Evolutionary conservation across 192 early-diverging fungal species (phyloP), one percentile per base, ranked within the genome.

Genomic region (Umbelopsis vinacea): DNA sequence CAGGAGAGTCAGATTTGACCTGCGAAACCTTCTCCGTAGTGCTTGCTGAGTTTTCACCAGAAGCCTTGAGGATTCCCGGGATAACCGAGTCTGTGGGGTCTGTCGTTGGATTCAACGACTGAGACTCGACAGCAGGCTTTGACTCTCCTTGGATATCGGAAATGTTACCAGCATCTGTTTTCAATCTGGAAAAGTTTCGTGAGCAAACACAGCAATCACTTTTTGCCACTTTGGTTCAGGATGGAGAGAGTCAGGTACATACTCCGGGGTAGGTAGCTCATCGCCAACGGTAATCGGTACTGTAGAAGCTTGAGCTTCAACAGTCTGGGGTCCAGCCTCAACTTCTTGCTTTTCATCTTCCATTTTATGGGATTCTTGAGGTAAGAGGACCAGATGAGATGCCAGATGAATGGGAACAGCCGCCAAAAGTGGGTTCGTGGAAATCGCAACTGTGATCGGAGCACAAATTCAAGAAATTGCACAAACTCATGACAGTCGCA

Each of bases 191-290:
- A 50, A 50, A 11, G 40, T 43, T 4, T 11, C 11, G 6, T 43
- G 48, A 50, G 48, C 48, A 50, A 50, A 50, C 15, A 21, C n/a
- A 50, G 15, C 19, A n/a, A 15, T 6, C n/a, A 50, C n/a, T 21
- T 15, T n/a, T 6, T 50, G 17, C 48, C 15, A 17, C n/a, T 37
- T 29, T 29, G 26, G 38, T 38, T 63, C 1, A 35, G 33, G 29
- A 63, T 37, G 4, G 1, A 63, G 1, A 63, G 35, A 63, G 57
- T 63, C 57, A 63, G 57, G 57, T 35, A 63, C 57, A 19, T 63
- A 63, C 57, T 63, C 15, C 33, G 29, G 33, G 57, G 57, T 37
- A 17, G 33, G 19, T 17, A 35, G 29, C 15, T 35, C 33, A 19
- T 63, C 33, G 33, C 6, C 57, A 63, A 12, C 17, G 6, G 10